Evolutionary conservation across 208 protist species (phyloP).

Genomic region (Acanthamoeba royreba): DNA sequence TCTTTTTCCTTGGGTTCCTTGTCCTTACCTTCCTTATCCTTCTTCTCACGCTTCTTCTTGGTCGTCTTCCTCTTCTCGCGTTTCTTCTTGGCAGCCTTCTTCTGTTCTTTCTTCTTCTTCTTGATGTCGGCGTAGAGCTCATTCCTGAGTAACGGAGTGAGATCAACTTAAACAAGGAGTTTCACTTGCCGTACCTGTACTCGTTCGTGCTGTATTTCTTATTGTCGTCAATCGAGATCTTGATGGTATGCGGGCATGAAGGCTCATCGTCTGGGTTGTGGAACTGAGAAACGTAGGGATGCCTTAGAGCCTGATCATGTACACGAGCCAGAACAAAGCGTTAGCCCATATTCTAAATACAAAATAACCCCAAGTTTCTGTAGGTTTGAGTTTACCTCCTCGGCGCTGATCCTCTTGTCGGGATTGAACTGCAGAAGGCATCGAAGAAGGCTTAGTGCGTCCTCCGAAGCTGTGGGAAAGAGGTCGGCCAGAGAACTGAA

Average conservation of each 20-base stretch:
- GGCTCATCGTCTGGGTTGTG: slow-evolving; percentile 78
- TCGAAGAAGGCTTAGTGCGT: slow-evolving; percentile 91
- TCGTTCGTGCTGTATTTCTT: slow-evolving; percentile 61
- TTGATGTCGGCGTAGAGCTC: slow-evolving; percentile 41
- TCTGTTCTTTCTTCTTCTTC: slow-evolving; percentile 43
- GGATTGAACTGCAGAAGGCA: slow-evolving; percentile 95
- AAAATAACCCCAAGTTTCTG: no score
- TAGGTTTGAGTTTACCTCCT: no score
- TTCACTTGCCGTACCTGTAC: background rate
- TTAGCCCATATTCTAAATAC: background rate
- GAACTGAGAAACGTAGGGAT: slow-evolving; percentile 82
- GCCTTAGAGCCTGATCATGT: slow-evolving; percentile 70
- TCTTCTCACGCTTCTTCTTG: slow-evolving; percentile 42
- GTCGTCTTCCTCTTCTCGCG: background rate
- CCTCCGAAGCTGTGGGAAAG: slow-evolving; percentile 87
- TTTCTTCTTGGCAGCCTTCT: background rate
- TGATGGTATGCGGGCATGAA: slow-evolving; percentile 58
- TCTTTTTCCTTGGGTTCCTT: background rate
- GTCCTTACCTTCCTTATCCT: background rate
- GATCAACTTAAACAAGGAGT: background rate
- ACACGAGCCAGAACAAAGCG: background rate
- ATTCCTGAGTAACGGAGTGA: background rate
- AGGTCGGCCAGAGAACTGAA: slow-evolving; percentile 82
- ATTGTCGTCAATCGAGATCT: slow-evolving; percentile 77
- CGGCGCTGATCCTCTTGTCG: slow-evolving; percentile 87